Evolutionary conservation across 805 yeast species (phyloP), one percentile per base, ranked within the genome.

Genomic region (Kuraishia piskuri): DNA sequence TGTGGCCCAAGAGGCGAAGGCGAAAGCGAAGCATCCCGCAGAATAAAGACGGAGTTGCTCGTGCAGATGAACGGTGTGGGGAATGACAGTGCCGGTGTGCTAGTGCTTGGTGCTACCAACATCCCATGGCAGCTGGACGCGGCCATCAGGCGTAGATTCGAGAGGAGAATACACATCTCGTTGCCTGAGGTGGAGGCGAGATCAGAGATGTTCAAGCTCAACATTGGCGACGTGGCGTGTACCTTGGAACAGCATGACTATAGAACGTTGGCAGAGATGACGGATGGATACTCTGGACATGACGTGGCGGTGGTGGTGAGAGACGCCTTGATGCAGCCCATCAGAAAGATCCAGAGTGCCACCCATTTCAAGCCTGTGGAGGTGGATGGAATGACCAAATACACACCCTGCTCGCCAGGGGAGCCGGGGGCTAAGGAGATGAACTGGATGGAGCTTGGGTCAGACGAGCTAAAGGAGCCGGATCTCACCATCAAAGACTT

Each of bases 41-140:
- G 99, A 73, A 92, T 94, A 63, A 92, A 94, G 67, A 94, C 99
- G 0, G 99, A 94, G 67, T 74, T 94, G 53, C 77, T 94, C 61
- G 98, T 94, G 3, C 99, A 94, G 67, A 94, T 94, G 99, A 94
- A 94, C 68, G 99, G 99, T 61, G 99, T 94, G 17, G 99, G 99
- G 17, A 91, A 90, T 66, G 98, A 94, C 66, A 74, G 96, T 1
- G 77, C 78, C 50, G 99, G 99, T 8, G 97, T 94, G 1, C 74
- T 94, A 37, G 98, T 94, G 0, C 75, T 94, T 52, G 99, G 99
- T 25, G 99, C 99, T 1, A 94, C 99, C 7, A 94, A 94, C 68
- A 94, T 94, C 56, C 99, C 99, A 20, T 94, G 99, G 99, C 97
- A 92, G 72, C 76, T 94, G 60, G 99, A 94, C 69, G 90, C 97